A percentile compares a stretch with the other conserved stretches of the same genome.
These are phyloP conservation scores for Zoysia japonica DNA, from an alignment of 176 grass and related monocot genomes.

Conservation along the genomic window DNA sequence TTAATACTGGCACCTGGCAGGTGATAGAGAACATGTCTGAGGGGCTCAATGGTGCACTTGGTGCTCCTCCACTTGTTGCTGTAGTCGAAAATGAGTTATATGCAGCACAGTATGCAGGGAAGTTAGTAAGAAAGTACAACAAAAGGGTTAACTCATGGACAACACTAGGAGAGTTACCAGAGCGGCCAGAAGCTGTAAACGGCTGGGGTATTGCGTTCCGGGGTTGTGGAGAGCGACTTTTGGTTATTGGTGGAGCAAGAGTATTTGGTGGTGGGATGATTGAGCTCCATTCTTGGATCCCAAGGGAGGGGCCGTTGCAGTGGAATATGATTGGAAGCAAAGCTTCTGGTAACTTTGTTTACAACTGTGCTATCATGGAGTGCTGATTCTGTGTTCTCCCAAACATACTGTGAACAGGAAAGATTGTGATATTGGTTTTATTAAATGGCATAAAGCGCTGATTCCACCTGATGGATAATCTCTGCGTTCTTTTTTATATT, in stretches of 20 bases:
- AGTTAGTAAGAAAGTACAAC: slow-evolving; percentile 80
- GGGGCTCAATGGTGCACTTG: slow-evolving; percentile 77
- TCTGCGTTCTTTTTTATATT: slow-evolving; percentile 51
- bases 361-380: slow-evolving; percentile 98
- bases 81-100: slow-evolving; percentile 92
- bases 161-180: slow-evolving; percentile 80
- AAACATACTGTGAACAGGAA: slow-evolving; percentile 52
- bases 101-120: slow-evolving; percentile 78
- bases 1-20: slow-evolving; percentile 74
- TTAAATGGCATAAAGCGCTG: slow-evolving; percentile 61
- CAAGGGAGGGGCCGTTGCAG: slow-evolving; percentile 58
- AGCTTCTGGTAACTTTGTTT: slow-evolving; percentile 82
- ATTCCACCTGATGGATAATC: slow-evolving; percentile 74
- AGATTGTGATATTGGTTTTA: slow-evolving; percentile 61
- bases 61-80: slow-evolving; percentile 87
- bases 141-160: slow-evolving; percentile 80
- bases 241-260: slow-evolving; percentile 91
- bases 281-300: slow-evolving; percentile 92
- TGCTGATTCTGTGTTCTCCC: slow-evolving; percentile 64
- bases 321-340: slow-evolving; percentile 97
- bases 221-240: slow-evolving; percentile 82
- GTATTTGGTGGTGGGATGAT: slow-evolving; percentile 86
- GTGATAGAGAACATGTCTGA: slow-evolving; percentile 83
- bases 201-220: slow-evolving; percentile 98
- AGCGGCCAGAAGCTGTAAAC: slow-evolving; percentile 91